Conservation (phyloP, 495 filamentous ascomycete genomes). For the Penicillium paxilli region DNA sequence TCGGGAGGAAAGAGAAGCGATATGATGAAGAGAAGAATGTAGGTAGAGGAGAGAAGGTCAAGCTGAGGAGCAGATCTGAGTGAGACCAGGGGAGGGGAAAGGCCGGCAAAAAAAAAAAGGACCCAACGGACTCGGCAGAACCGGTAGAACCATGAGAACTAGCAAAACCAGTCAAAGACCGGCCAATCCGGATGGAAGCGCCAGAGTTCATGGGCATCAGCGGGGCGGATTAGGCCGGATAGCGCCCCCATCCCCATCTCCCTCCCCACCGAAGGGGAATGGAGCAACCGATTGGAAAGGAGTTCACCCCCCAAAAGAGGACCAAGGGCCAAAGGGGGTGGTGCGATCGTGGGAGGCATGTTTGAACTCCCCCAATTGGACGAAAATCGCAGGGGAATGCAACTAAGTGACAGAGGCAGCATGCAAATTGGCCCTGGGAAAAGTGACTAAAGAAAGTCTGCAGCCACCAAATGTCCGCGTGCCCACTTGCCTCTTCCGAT, state of each 20-base stretch:
- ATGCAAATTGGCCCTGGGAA: neutral
- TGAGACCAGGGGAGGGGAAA: neutral
- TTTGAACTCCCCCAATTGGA: neutral
- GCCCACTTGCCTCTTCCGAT: neutral
- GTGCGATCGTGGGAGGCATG: neutral
- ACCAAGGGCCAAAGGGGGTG: neutral
- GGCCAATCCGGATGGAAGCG: neutral
- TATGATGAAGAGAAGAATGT: no score
- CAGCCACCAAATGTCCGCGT: neutral
- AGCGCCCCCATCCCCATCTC: neutral
- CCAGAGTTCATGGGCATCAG: neutral
- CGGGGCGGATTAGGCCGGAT: slow-evolving; percentile 21
- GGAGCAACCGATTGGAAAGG: neutral
- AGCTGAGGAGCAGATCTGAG: neutral
- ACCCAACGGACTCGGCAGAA: slow-evolving; percentile 1
- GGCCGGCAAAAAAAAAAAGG: slow-evolving; percentile 5
- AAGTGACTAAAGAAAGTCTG: neutral
- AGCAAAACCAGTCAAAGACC: neutral
- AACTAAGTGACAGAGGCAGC: neutral
- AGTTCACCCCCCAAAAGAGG: neutral
- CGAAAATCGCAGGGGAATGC: neutral
- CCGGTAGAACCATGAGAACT: neutral
- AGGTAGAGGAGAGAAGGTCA: neutral
- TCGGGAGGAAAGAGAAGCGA: no score
- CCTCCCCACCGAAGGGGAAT: neutral